Evolutionary conservation across 441 rosid genomes (phyloP).

Genomic region (Populus hybrid): DNA sequence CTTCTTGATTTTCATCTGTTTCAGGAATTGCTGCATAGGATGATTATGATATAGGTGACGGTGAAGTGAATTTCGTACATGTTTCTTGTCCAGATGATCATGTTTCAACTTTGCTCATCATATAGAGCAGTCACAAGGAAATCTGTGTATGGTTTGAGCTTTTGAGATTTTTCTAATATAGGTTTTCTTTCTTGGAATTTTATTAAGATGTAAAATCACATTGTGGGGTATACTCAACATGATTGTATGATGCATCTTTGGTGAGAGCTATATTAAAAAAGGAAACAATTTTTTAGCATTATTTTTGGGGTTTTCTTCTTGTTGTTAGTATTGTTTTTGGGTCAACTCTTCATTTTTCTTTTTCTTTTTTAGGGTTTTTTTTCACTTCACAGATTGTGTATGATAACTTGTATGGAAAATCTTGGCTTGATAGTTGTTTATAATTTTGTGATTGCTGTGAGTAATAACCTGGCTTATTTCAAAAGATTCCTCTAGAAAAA

Average conservation of each 20-base stretch:
- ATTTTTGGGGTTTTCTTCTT: too few relatives aligned
- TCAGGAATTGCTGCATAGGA: conserved; percentile 64
- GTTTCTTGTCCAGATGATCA: too few relatives aligned
- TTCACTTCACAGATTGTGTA: too few relatives aligned
- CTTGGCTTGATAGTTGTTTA: too few relatives aligned
- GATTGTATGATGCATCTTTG: conserved; percentile 36
- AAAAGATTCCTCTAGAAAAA: too few relatives aligned
- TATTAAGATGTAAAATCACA: conserved; percentile 39
- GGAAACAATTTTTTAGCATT: too few relatives aligned
- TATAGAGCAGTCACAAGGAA: conserved; percentile 36
- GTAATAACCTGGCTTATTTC: too few relatives aligned
- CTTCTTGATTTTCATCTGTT: conserved; percentile 18
- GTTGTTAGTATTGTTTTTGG: too few relatives aligned
- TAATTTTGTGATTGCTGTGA: too few relatives aligned
- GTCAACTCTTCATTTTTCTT: too few relatives aligned
- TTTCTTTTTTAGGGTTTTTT: too few relatives aligned
- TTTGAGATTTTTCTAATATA: conserved; percentile 26
- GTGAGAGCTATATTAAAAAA: conserved; percentile 9
- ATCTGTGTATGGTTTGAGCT: conserved; percentile 36
- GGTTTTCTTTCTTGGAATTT: conserved; percentile 34
- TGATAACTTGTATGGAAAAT: too few relatives aligned
- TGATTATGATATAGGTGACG: conserved; percentile 22
- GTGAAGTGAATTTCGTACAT: conserved; percentile 27
- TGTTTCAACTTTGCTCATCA: conserved; percentile 25
- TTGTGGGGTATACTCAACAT: conserved; percentile 33